phyloP scores from a whole-genome alignment of 805 yeast genomes.

The Wickerhamiella siamensis region DNA sequence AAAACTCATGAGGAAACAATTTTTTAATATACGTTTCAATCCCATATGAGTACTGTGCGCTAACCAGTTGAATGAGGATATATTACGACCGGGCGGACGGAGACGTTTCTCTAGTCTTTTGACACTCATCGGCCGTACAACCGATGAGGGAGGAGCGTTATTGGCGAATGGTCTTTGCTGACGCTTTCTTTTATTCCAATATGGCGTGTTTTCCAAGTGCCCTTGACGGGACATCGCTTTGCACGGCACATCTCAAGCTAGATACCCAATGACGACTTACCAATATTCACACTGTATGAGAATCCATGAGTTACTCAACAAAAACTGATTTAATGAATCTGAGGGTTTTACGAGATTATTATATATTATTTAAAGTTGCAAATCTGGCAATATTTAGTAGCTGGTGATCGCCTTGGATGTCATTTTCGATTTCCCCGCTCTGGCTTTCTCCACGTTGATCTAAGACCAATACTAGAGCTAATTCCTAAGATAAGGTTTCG shows the following conservation, averaged over 20 bases:
- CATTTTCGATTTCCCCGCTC: too few relatives aligned
- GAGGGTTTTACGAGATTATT: too few relatives aligned
- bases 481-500: too few relatives aligned
- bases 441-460: too few relatives aligned
- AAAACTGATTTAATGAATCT: slow-evolving; percentile 28
- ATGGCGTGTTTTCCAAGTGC: background rate
- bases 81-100: slow-evolving; percentile 29
- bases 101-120: slow-evolving; percentile 11
- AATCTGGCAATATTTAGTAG: too few relatives aligned
- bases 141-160: slow-evolving; percentile 13
- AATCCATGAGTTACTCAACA: slow-evolving; percentile 18
- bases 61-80: slow-evolving; percentile 24
- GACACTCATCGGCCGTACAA: slow-evolving; percentile 20
- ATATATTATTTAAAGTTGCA: too few relatives aligned
- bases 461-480: too few relatives aligned
- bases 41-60: slow-evolving; percentile 20
- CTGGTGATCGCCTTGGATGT: too few relatives aligned
- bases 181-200: slow-evolving; percentile 3
- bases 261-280: slow-evolving; percentile 21
- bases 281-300: slow-evolving; percentile 28
- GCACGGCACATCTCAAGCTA: background rate
- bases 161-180: slow-evolving; percentile 20
- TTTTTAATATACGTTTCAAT: slow-evolving; percentile 15
- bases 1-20: slow-evolving; percentile 15
- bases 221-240: slow-evolving; percentile 2